Conservation (phyloP, 768 basidiomycete genomes). For the Russula brevipes region DNA sequence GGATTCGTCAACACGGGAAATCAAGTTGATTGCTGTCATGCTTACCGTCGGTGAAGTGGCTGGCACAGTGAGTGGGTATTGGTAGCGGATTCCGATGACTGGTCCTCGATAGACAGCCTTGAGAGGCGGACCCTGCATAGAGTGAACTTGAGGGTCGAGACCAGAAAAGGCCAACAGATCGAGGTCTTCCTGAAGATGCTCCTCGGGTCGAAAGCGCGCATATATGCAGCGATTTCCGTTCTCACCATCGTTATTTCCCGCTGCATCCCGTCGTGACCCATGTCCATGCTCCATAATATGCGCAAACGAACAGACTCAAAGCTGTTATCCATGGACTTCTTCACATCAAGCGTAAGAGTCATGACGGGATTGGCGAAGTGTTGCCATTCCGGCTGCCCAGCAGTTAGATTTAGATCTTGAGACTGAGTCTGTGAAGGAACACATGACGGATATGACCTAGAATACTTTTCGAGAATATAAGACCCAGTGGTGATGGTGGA, state of each 20-base stretch:
- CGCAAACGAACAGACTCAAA: slow-evolving; percentile 62
- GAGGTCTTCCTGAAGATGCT: slow-evolving; percentile 58
- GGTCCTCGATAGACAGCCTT: slow-evolving; percentile 76
- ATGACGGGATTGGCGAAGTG: slow-evolving; percentile 71
- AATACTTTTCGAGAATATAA: slow-evolving; percentile 60
- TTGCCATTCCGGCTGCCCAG: slow-evolving; percentile 58
- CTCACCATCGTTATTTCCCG: slow-evolving; percentile 65
- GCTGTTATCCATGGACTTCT: slow-evolving; percentile 39
- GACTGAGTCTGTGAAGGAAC: slow-evolving; percentile 11
- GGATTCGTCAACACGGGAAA: slow-evolving; percentile 1
- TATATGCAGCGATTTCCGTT: slow-evolving; percentile 10
- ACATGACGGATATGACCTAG: slow-evolving; percentile 50
- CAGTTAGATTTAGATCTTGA: slow-evolving; percentile 18
- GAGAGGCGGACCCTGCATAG: slow-evolving; percentile 57
- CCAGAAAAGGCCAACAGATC: slow-evolving; percentile 65
- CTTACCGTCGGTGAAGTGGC: slow-evolving; percentile 20
- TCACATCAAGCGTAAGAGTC: slow-evolving; percentile 56
- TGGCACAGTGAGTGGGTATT: slow-evolving; percentile 42
- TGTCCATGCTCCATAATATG: slow-evolving; percentile 56
- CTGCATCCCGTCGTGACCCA: slow-evolving; percentile 37
- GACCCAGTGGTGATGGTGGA: slow-evolving; percentile 57
- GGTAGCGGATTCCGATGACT: slow-evolving; percentile 70
- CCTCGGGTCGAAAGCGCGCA: slow-evolving; percentile 8
- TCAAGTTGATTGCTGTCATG: neutral
- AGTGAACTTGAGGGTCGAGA: slow-evolving; percentile 27